Base-by-base conservation (phyloP, 306 rosid genomes). In the Quercus ilex region DNA sequence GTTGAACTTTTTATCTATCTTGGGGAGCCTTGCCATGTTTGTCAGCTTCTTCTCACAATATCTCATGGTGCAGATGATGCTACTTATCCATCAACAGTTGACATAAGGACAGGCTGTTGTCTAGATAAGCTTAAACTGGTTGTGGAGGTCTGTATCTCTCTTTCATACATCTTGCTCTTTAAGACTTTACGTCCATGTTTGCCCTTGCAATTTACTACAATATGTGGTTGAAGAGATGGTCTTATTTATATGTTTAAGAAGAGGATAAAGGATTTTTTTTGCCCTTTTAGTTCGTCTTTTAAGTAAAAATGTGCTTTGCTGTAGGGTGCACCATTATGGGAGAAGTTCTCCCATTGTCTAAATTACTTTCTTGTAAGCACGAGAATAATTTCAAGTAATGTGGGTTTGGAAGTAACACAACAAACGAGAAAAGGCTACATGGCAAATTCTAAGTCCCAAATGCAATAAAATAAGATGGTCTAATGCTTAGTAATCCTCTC, bases 21-120 rank as follows among this genome's bases (percentile, higher is more conserved):
- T 68, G 95, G 91, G 59, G 97, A 93, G 89, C 99, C 99, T 80
- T 91, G 99, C 86, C 97, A 93, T 90, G 96, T 89, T 80, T 93
- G 98, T 83, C 98, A 96, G 88, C 94, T 96, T 87, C 99, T 96
- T 93, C 99, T 96, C 92, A 96, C 97, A 71, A 88, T 96, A 90
- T 88, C 96, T 86, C 99, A 96, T 79, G 97, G 98, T 74, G 96
- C 90, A 82, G 97, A 96, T 90, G 99, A 96, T 84, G 84, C 96
- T 63, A 93, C 99, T 49, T 96, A 91, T 91, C 99, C 99, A 62
- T 84, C 99, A 79, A 96, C 95, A 43, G 89, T 96, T 69, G 99
- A 96, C 82, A 91, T 96, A 58, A 88, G 99, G 87, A 91, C 97
- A 2, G 99, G 99, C 64, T 84, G 94, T 79, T 58, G 80, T 87